Base-by-base conservation (phyloP, 2,329 filamentous ascomycete species). In the Beauveria scarabaeidicola region DNA sequence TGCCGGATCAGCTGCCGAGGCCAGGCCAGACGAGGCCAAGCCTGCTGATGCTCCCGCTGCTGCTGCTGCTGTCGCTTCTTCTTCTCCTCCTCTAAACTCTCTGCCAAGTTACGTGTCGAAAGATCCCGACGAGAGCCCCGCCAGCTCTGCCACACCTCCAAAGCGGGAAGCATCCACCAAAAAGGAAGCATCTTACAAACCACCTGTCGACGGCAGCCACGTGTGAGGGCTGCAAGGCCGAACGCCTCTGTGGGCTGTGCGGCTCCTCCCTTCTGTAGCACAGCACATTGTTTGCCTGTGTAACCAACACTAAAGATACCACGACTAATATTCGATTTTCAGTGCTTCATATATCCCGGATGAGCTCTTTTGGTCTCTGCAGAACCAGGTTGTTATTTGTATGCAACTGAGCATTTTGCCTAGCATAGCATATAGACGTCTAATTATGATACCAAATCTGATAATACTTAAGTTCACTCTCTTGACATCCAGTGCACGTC, bases 121-220 rank as follows among this genome's bases (percentile, higher is more conserved):
- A 10, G 61, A 64, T 32, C 63, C 63, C 3, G 63, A 64, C 32
- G 63, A 61, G 41, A 63, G 61, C 19, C 63, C 63, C 5, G 63
- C 63, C 13, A 62, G 61, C 43, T 51, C 61, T 13, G 63, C 61
- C 40, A 25, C 52, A 32, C 25, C 51, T 41, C 63, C 63, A 5
- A 63, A 60, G 48, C 57, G 58, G 13, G 63, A 64, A 6, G 40
- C 47, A 5, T 58, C 59, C 53, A 56, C 52, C 41, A 59, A 59
- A 29, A 59, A 6, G 27, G 27, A 29, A 9, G 8, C 38, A 7
- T 57, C 59, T 53, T 48, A 47, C 23, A 60, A 60, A 32, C 43
- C 58, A 25, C 44, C 38, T 36, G 43, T 50, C 15, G 36, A 55
- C 9, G 25, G 3, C 38, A 46, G 36, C 13, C 38, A 52, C 41